Evolutionary conservation across 331 rosid genomes (phyloP), one percentile per base, ranked within the genome.

Genomic region (Dryas integrifolia): DNA sequence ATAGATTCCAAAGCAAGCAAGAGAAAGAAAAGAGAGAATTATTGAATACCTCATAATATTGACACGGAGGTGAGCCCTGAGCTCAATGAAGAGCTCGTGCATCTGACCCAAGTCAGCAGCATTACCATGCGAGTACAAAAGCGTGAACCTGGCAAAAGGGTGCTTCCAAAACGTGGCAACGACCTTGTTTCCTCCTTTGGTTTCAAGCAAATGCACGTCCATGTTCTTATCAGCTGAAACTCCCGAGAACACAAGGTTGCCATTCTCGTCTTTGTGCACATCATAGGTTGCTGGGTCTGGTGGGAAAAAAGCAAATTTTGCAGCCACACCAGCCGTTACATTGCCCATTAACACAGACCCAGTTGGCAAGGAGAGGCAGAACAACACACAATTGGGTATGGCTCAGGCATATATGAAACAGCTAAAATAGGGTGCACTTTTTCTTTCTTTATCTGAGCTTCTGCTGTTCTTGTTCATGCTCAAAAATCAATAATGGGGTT

Each of bases 31-130:
- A 5, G 11, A 3, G n/a, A 7, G 4, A 14, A 4, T 9, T 15
- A 48, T 15, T 9, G 18, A 3, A 18, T 10, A 89, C 97, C 97
- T 88, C 90, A 92, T 89, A 74, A 92, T 85, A 75, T 92, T 92
- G 84, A 92, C 89, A 65, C 97, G 95, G 1, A 92, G 89, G 43
- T 92, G 98, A 77, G 97, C 92, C 83, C 98, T 82, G 80, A 92
- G 97, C 79, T 90, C 92, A 62, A 81, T 77, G 88, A 92, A 90
- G 72, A 92, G 97, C 72, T 90, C 96, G 24, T 81, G 88, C 96
- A 92, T 92, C 76, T 90, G 96, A 58, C 96, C 98, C 85, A 90
- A 81, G 81, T 92, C 98, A 65, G 98, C 98, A 35, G 98, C 98
- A 80, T 92, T 92, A 5, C 98, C 98, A 65, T 92, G 98, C 43